These are phyloP conservation scores for Aureobasidium zeae DNA, from an alignment of 2,329 filamentous ascomycete species.

Conservation along the genomic window DNA sequence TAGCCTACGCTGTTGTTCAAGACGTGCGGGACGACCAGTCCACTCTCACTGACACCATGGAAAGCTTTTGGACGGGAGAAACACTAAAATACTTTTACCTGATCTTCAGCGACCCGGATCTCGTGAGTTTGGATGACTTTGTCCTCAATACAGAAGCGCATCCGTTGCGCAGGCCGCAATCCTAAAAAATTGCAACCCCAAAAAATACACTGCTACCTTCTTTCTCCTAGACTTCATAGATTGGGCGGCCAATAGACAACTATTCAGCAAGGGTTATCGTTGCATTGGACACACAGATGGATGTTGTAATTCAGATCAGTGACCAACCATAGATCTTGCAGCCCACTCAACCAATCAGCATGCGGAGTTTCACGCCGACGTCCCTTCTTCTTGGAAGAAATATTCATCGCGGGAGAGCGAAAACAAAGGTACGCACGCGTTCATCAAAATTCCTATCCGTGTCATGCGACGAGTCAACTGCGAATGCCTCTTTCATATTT, in stretches of 20 bases:
- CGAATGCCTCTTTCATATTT: conserved; percentile 1
- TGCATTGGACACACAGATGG: neutral
- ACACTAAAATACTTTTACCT: conserved; percentile 60
- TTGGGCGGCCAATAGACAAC: neutral
- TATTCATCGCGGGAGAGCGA: neutral
- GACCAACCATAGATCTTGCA: neutral
- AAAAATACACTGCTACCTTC: too few relatives aligned
- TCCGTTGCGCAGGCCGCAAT: conserved; percentile 11
- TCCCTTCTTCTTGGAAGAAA: too few relatives aligned
- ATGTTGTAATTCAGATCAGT: neutral
- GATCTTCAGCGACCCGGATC: conserved; percentile 50
- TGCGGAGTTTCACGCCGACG: neutral
- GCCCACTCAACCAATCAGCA: conserved; percentile 1
- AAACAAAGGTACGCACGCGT: conserved; percentile 1
- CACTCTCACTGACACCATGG: conserved; percentile 52
- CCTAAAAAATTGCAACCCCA: neutral
- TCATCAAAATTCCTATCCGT: neutral
- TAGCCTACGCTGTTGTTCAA: conserved; percentile 56
- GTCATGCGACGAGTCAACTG: neutral
- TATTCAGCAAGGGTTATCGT: neutral
- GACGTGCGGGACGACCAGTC: conserved; percentile 45
- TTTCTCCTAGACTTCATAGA: neutral
- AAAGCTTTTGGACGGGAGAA: conserved; percentile 58
- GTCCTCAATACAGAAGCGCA: conserved; percentile 16
- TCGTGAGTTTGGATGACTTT: conserved; percentile 48